Evolutionary conservation across 2,329 filamentous ascomycete genomes (phyloP), one percentile per base, ranked within the genome.

Genomic region (Calonectria hawksworthii): DNA sequence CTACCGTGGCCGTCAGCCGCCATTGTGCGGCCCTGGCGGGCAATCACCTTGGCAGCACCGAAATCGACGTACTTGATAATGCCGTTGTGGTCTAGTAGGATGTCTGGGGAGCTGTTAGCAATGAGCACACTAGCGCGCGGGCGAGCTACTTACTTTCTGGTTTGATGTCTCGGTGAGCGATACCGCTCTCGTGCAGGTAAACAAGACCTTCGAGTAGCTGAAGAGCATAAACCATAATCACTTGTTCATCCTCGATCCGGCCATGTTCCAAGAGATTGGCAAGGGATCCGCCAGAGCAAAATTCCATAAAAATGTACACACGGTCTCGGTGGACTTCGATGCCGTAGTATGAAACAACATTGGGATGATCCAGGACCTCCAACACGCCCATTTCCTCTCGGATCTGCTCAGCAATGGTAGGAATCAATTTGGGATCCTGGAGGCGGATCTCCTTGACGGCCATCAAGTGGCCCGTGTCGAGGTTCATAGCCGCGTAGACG

Each of bases 271-370:
- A 89, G 68, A 99, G 88, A 66, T 92, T 94, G 52, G 97, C 96
- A 64, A 99, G 89, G 21, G 96, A 99, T 26, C 97, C 97, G 67
- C 97, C 96, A 6, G 96, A 98, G 85, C 97, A 99, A 86, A 98
- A 99, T 85, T 99, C 97, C 97, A 99, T 99, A 84, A 99, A 99
- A 79, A 99, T 98, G 86, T 99, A 99, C n/a, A 99, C 97, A 83
- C 98, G 97, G 88, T 99, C 97, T 76, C 97, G 92, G 86, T 99
- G 97, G 3, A 98, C 97, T 85, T 99, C 97, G 82, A 99, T 99
- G 73, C 97, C 97, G 83, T 97, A 97, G 86, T 99, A 99, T 13
- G 96, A 96, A 28, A 99, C 98, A 75, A 99, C 95, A 83, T 99
- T 99, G 28, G 97, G 97, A 83, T 99, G 97, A 82, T 99, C 96